These are phyloP conservation scores for Cordyceps javanica DNA, from an alignment of 2,329 filamentous ascomycete species.

Conservation along the genomic window DNA sequence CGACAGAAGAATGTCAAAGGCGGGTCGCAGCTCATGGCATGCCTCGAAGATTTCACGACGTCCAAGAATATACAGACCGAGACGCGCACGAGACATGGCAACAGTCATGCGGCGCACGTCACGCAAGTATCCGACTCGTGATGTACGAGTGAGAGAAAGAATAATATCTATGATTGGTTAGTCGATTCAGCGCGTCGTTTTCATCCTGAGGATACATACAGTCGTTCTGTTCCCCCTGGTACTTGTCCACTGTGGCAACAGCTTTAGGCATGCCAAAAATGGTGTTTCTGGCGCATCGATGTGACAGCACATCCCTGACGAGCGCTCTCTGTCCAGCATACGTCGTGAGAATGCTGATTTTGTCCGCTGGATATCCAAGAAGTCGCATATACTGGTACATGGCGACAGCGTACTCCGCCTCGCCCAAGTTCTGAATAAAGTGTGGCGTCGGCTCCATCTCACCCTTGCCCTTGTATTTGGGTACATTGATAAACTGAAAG, in stretches of 20 bases:
- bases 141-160: constrained; percentile 84
- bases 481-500: constrained; percentile 94
- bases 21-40: constrained; percentile 79
- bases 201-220: constrained; percentile 53
- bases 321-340: constrained; percentile 90
- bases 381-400: constrained; percentile 97
- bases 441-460: constrained; percentile 88
- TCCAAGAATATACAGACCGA: constrained; percentile 89
- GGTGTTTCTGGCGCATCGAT: constrained; percentile 75
- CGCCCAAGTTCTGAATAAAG: constrained; percentile 93
- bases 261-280: constrained; percentile 85
- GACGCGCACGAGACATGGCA: constrained; percentile 81
- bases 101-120: constrained; percentile 92
- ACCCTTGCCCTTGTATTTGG: constrained; percentile 83
- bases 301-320: constrained; percentile 76
- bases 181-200: constrained; percentile 3
- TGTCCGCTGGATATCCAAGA: constrained; percentile 76
- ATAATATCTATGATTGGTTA: constrained; percentile 64
- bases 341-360: constrained; percentile 85
- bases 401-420: constrained; percentile 94
- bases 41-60: constrained; percentile 82
- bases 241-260: constrained; percentile 95
- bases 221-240: constrained; percentile 98
- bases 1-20: constrained; percentile 71
- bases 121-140: constrained; percentile 82